Base-by-base conservation (phyloP, 164 flowering plant genomes). In the Pachysandra terminalis region DNA sequence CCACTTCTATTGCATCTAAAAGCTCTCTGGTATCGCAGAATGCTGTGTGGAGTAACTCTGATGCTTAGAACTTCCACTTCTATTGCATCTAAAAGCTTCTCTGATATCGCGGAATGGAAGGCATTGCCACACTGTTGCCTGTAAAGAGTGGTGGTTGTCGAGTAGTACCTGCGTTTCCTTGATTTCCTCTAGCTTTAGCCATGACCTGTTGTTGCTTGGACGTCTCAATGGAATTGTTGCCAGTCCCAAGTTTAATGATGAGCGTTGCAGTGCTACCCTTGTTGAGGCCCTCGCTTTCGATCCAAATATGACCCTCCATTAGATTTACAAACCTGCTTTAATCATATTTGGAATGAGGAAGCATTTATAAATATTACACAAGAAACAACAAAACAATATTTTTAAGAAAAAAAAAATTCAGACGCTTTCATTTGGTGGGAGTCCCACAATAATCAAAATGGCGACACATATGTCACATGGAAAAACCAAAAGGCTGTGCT, bases 261-360 rank as follows among this genome's bases (percentile, higher is more conserved):
- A 87, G 79, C 1, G 80, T 68, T 54, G 74, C 85, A 5, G 79
- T 78, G 66, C 76, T 64, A 26, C 93, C 93, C 70, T 79, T 84
- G 63, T 79, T 82, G 41, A 71, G 64, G 52, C 93, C 93, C 15
- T 87, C 90, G 54, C 90, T 90, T 64, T 90, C 90, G 17, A 90
- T 76, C 88, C 87, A 85, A 22, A 90, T 86, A 37, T 84, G 82
- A 58, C 93, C 93, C 64, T 85, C 90, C 92, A 90, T 87, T 58
- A 85, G 82, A 71, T 78, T 81, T 14, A 88, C 71, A 68, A 84
- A 86, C 82, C 96, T 89, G 77, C 53, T 54, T 57, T 23, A 64
- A 71, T 27, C n/a, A n/a, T 55, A 32, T 27, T 60, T 19, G 25
- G 56, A 49, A 59, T 61, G 41, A 61, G 70, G 41, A 40, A 10